A percentile compares a stretch with the other conserved stretches of the same genome.
Evolutionary conservation across 768 basidiomycete genomes (phyloP).

Genomic region (Paxillus involutus): DNA sequence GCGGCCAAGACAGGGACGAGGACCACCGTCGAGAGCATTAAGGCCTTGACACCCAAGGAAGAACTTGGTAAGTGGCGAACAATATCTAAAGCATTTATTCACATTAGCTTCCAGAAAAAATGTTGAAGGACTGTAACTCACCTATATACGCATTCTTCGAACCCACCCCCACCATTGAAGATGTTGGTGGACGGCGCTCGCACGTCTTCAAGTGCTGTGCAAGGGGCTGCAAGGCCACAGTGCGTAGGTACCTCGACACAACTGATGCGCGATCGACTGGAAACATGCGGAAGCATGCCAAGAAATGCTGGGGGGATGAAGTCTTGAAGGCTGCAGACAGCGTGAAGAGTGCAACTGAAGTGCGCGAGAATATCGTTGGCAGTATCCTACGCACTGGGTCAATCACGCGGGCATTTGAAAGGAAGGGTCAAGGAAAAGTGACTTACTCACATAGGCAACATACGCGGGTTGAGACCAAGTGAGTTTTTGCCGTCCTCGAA

Average conservation of each 20-base stretch:
- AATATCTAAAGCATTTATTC: too few relatives aligned
- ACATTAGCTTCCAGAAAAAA: slow-evolving; percentile 1
- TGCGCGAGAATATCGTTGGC: neutral
- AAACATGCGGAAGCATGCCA: slow-evolving; percentile 30
- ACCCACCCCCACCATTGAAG: slow-evolving; percentile 15
- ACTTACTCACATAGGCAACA: too few relatives aligned
- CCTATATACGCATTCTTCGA: slow-evolving; percentile 38
- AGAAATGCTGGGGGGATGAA: slow-evolving; percentile 34
- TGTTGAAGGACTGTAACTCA: slow-evolving; percentile 31
- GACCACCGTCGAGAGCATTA: too few relatives aligned
- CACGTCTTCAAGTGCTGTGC: slow-evolving; percentile 32
- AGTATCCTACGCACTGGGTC: neutral
- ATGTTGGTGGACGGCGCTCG: slow-evolving; percentile 16
- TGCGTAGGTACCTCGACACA: slow-evolving; percentile 22
- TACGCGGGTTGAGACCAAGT: too few relatives aligned
- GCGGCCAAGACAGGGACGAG: too few relatives aligned
- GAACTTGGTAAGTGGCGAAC: neutral
- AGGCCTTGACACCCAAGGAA: too few relatives aligned
- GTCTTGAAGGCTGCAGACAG: slow-evolving; percentile 11
- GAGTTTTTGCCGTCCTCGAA: too few relatives aligned
- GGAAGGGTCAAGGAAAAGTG: too few relatives aligned
- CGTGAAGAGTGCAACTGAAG: slow-evolving; percentile 10
- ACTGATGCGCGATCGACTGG: slow-evolving; percentile 30
- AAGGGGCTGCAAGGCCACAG: slow-evolving; percentile 14
- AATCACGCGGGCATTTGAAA: neutral